Evolutionary conservation across 140 eudicot genomes (phyloP).

Genomic region (Cichorium intybus): DNA sequence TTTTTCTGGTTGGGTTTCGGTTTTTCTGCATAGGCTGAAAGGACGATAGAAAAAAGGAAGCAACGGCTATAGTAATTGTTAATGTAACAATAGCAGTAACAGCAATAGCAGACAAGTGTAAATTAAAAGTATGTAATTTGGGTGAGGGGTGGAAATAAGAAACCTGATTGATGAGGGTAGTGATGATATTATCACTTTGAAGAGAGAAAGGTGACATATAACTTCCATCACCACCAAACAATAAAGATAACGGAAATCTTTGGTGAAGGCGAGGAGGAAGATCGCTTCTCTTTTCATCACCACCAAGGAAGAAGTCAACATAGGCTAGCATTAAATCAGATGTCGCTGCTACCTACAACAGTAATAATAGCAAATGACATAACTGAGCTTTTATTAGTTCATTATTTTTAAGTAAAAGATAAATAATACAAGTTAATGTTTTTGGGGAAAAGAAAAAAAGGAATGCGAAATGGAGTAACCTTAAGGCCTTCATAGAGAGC

Average conservation of each 20-base stretch:
- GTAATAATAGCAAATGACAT: no score
- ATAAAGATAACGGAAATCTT: constrained; percentile 74
- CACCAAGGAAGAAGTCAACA: constrained; percentile 88
- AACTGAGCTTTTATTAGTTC: no score
- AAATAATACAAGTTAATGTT: no score
- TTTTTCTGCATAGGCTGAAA: no score
- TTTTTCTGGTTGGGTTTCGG: no score
- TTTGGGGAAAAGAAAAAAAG: neutral
- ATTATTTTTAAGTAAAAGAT: neutral
- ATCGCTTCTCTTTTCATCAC: constrained; percentile 90
- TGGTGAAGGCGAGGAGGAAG: constrained; percentile 82
- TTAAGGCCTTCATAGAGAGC: constrained; percentile 97
- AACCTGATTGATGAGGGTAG: constrained; percentile 97
- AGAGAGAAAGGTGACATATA: constrained; percentile 88
- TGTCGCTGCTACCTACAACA: constrained; percentile 80
- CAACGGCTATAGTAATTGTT: no score
- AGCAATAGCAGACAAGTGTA: no score
- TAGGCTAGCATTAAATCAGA: constrained; percentile 92
- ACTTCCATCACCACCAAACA: constrained; percentile 97
- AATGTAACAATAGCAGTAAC: no score
- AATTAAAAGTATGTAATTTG: no score
- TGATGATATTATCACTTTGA: constrained; percentile 72
- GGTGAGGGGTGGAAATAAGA: no score
- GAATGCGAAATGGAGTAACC: no score
- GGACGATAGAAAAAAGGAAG: no score